These are phyloP conservation scores for Sporothrix schenckii DNA, from an alignment of 2,329 filamentous ascomycete species.

Conservation along the genomic window DNA sequence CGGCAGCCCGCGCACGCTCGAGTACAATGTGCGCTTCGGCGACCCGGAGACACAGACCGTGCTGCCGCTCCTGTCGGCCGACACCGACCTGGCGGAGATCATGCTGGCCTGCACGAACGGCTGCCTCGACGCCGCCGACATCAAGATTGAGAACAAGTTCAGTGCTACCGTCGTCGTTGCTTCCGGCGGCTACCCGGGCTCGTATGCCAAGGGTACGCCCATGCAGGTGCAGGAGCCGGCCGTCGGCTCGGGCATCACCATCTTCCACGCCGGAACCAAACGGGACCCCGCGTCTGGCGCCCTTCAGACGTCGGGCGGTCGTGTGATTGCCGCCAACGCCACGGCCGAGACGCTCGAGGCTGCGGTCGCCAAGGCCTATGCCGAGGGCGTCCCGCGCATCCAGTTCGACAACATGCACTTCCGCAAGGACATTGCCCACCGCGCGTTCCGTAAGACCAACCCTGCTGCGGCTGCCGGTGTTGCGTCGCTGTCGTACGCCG, in stretches of 20 bases:
- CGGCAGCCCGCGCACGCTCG: conserved; percentile 75
- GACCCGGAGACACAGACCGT: conserved; percentile 91
- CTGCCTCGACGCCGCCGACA: conserved; percentile 68
- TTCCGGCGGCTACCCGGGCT: conserved; percentile 84
- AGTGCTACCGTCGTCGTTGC: conserved; percentile 94
- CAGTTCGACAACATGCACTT: conserved; percentile 88
- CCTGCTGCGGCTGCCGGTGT: conserved; percentile 41
- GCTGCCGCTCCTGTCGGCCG: conserved; percentile 72
- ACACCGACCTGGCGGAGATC: conserved; percentile 83
- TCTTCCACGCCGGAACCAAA: conserved; percentile 92
- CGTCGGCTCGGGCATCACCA: conserved; percentile 59
- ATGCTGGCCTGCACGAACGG: conserved; percentile 83
- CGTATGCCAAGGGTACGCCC: conserved; percentile 76
- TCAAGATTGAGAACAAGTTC: conserved; percentile 70
- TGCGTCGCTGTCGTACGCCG: conserved; percentile 79
- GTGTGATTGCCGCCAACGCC: conserved; percentile 91
- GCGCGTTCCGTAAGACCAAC: conserved; percentile 59
- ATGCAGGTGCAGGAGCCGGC: conserved; percentile 55
- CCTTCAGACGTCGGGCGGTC: conserved; percentile 78
- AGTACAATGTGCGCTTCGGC: conserved; percentile 93
- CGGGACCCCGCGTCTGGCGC: conserved; percentile 58
- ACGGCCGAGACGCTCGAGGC: conserved; percentile 71
- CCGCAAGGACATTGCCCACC: conserved; percentile 88
- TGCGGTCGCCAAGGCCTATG: conserved; percentile 85
- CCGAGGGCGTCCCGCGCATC: conserved; percentile 72